Conservation (phyloP, 202 grass and related monocot species). For the Panicum virgatum region DNA sequence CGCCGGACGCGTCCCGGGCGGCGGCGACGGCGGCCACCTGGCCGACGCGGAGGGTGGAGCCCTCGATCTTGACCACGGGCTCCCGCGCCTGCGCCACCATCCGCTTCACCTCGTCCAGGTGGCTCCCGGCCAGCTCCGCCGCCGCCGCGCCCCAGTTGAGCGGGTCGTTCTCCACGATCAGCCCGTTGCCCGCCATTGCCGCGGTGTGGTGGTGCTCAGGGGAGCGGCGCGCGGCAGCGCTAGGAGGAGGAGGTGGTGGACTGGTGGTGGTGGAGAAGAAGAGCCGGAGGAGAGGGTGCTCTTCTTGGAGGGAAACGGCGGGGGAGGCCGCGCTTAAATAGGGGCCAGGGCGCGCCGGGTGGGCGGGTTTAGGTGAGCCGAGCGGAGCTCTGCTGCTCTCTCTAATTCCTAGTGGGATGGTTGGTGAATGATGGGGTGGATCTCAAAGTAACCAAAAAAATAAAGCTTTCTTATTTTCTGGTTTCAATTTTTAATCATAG, state of each 20-base stretch:
- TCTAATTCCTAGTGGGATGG: conserved; percentile 30
- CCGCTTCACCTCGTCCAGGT: conserved; percentile 85
- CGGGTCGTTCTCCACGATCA: conserved; percentile 48
- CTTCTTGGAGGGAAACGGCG: conserved; percentile 53
- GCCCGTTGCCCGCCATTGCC: conserved; percentile 50
- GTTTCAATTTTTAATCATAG: not conserved
- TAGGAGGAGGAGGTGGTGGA: not conserved
- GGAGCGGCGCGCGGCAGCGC: no score
- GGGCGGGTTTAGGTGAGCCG: conserved; percentile 48
- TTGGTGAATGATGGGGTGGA: conserved; percentile 33
- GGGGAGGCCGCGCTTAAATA: conserved; percentile 53
- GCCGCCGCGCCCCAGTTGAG: conserved; percentile 84
- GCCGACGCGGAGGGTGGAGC: conserved; percentile 69
- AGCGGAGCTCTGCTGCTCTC: not conserved
- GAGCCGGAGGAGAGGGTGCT: conserved; percentile 48
- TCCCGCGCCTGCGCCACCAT: conserved; percentile 74
- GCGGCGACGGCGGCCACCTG: conserved; percentile 69
- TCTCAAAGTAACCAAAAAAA: not conserved
- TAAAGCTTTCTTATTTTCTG: not conserved
- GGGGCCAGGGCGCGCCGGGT: not conserved
- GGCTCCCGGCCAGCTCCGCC: conserved; percentile 58
- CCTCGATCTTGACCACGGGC: conserved; percentile 67
- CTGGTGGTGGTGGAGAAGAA: conserved; percentile 41
- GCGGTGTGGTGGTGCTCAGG: not conserved
- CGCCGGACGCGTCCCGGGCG: conserved; percentile 46